phyloP scores from a whole-genome alignment of 257 asterid genomes.

The Solanum chiquidenum region DNA sequence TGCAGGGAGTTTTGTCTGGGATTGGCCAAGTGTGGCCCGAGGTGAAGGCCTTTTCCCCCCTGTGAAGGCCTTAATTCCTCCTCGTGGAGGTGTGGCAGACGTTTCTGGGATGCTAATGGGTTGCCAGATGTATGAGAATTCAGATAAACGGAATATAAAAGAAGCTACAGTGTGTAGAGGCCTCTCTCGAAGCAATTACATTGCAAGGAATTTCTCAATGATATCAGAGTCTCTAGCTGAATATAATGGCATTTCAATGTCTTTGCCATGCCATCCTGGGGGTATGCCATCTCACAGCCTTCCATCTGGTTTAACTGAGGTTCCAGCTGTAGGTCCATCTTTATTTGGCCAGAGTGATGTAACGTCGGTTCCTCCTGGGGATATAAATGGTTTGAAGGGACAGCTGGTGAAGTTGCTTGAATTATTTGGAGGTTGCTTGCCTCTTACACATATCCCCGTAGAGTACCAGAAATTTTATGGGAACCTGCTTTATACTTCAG shows the following conservation, averaged over 20 bases:
- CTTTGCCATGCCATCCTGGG: conserved; percentile 23
- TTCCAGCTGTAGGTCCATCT: background rate
- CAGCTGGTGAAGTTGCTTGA: conserved; percentile 75
- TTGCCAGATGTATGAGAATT: conserved; percentile 22
- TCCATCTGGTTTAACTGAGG: conserved; percentile 35
- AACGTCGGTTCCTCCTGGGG: conserved; percentile 77
- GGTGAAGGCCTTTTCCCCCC: conserved; percentile 1
- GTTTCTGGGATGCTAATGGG: conserved; percentile 23
- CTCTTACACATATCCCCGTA: conserved; percentile 43
- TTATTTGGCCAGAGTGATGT: conserved; percentile 25
- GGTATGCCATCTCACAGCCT: conserved; percentile 30
- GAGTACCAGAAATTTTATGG: conserved; percentile 70
- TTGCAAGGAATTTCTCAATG: conserved; percentile 28
- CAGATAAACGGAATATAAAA: conserved; percentile 50
- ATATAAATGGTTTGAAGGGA: conserved; percentile 64
- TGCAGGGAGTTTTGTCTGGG: background rate
- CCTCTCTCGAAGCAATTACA: conserved; percentile 19
- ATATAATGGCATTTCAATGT: conserved; percentile 18
- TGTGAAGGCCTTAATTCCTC: conserved; percentile 23
- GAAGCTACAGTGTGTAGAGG: conserved; percentile 67
- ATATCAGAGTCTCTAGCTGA: conserved; percentile 44
- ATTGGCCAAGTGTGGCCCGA: background rate
- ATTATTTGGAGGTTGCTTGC: conserved; percentile 56
- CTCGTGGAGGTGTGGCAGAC: conserved; percentile 26
- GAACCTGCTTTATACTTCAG: conserved; percentile 67